Conservation (phyloP, 371 early-diverging fungal species). For the Mortierella sp. region DNA sequence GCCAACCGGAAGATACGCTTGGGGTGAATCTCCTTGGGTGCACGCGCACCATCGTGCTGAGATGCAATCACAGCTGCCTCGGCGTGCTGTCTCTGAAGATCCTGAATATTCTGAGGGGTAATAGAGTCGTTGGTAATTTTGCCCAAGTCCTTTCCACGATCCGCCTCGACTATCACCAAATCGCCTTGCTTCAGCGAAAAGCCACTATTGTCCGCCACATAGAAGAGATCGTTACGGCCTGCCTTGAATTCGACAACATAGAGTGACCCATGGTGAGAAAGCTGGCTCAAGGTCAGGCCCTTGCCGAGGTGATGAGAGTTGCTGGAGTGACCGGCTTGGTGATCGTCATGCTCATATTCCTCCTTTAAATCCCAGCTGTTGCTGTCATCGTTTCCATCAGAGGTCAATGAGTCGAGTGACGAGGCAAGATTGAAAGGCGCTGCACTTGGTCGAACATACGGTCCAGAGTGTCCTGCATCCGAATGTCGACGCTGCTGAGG, state of each 20-base stretch:
- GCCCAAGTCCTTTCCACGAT: slow-evolving; percentile 96
- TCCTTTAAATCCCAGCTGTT: slow-evolving; percentile 45
- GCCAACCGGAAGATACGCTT: slow-evolving; percentile 93
- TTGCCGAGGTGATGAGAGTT: slow-evolving; percentile 58
- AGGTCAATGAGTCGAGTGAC: slow-evolving; percentile 52
- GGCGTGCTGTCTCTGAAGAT: slow-evolving; percentile 63
- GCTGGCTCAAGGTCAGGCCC: slow-evolving; percentile 65
- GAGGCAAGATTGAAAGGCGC: slow-evolving; percentile 30
- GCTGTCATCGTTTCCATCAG: slow-evolving; percentile 15
- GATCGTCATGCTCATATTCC: slow-evolving; percentile 50
- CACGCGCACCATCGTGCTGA: slow-evolving; percentile 44
- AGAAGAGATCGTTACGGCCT: slow-evolving; percentile 87
- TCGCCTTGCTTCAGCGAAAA: slow-evolving; percentile 75
- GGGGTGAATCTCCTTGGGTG: slow-evolving; percentile 80
- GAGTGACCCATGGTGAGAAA: slow-evolving; percentile 68
- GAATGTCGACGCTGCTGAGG: slow-evolving; percentile 63
- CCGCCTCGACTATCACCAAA: slow-evolving; percentile 95
- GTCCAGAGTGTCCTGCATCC: slow-evolving; percentile 60
- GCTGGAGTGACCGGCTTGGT: slow-evolving; percentile 21
- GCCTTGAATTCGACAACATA: slow-evolving; percentile 92
- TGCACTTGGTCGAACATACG: slow-evolving; percentile 32
- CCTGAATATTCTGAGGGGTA: slow-evolving; percentile 67
- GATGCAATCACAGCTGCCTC: slow-evolving; percentile 42
- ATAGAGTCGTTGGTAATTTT: slow-evolving; percentile 79
- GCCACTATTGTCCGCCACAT: slow-evolving; percentile 67